Base-by-base conservation (phyloP, 805 yeast species). In the Candida caryicola region DNA sequence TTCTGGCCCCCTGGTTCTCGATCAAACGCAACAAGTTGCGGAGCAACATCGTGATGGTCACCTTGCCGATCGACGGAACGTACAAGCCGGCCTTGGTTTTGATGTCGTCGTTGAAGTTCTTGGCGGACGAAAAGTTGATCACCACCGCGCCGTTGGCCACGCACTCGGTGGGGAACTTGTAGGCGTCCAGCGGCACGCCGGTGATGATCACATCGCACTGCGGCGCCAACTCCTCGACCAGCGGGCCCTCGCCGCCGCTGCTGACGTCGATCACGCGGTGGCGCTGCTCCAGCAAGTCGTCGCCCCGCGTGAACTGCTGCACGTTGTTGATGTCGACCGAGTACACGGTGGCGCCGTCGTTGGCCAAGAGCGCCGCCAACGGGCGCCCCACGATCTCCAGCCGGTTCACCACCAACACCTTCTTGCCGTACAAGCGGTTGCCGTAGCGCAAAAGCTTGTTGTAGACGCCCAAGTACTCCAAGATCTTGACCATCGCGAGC, bases 321-420 rank as follows among this genome's bases (percentile, higher is more conserved):
- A 89, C 80, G 51, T 88, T 85, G 52, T 84, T 81, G 35, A 93
- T 66, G 57, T 93, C 98, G 2, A 81, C 91, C 1, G 98, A 90
- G 60, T 85, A 93, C 2, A 93, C 98, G 1, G 82, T 83, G 16
- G 99, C 99, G 45, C 99, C 99, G 57, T 93, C 99, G 55, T 93
- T 93, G 14, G 99, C 98, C 46, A 93, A 69, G 26, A 93, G 64
- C 0, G 99, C 98, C 23, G 98, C 98, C 43, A 93, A 69, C 1
- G 99, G 99, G 51, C 99, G 79, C 9, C 99, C 99, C 16, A 93
- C 99, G 54, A 93, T 91, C 64, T 93, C 99, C 9, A 95, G 85
- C 55, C 99, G 74, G 65, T 93, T 93, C 36, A 93, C 90, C 31
- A 93, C 81, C 34, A 95, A 81, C 39, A 91, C 74, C 36, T 93